Conservation (phyloP, 2,329 filamentous ascomycete species). For the Phaeoacremonium minimum region DNA sequence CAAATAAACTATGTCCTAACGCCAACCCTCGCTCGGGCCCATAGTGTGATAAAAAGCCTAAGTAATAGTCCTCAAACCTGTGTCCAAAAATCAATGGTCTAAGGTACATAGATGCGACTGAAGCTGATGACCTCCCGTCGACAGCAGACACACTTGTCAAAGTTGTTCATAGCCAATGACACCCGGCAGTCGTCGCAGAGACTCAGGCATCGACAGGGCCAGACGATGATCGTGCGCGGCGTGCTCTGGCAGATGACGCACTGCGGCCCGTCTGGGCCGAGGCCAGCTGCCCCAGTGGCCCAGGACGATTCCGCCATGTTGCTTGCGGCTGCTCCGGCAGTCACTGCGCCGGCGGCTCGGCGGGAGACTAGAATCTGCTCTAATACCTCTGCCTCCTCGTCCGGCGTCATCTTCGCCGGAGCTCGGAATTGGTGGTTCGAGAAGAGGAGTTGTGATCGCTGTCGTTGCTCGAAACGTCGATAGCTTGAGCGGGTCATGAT, state of each 20-base stretch:
- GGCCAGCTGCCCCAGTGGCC: conserved; percentile 67
- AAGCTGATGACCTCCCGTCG: conserved; percentile 84
- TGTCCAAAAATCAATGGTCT: conserved; percentile 11
- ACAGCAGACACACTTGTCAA: conserved; percentile 93
- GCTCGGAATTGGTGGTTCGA: conserved; percentile 34
- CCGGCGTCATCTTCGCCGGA: conserved; percentile 40
- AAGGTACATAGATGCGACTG: conserved; percentile 86
- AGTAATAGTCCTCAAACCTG: conserved; percentile 2
- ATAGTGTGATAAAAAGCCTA: too few relatives aligned
- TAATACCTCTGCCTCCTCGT: conserved; percentile 57
- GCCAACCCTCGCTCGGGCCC: too few relatives aligned
- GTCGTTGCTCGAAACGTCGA: conserved; percentile 60
- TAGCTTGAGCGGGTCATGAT: conserved; percentile 82
- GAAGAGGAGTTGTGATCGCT: conserved; percentile 65
- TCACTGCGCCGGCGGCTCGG: conserved; percentile 24
- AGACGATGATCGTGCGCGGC: conserved; percentile 86
- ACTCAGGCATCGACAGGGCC: conserved; percentile 93
- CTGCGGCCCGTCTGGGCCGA: conserved; percentile 69
- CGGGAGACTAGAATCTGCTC: conserved; percentile 56
- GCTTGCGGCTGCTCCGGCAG: conserved; percentile 5
- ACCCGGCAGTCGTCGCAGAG: conserved; percentile 94
- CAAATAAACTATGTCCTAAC: neutral
- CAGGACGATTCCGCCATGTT: conserved; percentile 39
- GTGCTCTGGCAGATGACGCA: conserved; percentile 90
- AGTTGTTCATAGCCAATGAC: conserved; percentile 93